Percentiles rank a stretch among this genome's conserved stretches.
Conservation (phyloP, 2,329 filamentous ascomycete species). For the Trichoderma sp. region DNA sequence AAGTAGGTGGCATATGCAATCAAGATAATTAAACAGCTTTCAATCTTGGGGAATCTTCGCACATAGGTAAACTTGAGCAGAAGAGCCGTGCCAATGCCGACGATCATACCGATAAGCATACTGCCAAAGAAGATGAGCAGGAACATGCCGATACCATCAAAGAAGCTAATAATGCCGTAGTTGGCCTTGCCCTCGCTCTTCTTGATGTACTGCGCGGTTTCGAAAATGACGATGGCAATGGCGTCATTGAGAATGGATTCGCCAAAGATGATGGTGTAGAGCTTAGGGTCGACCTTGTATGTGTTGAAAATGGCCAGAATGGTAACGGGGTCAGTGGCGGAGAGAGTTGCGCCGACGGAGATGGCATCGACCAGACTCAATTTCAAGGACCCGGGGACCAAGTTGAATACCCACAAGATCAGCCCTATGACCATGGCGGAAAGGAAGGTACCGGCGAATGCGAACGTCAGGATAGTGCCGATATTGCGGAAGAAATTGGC, state of each 20-base stretch:
- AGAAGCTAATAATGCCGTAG: slow-evolving; percentile 75
- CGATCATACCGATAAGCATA: slow-evolving; percentile 79
- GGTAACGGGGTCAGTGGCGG: slow-evolving; percentile 94
- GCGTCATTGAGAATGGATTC: slow-evolving; percentile 98
- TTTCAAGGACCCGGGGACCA: slow-evolving; percentile 76
- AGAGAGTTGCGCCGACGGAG: slow-evolving; percentile 92
- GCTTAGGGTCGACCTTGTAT: slow-evolving; percentile 97
- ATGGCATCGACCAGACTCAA: slow-evolving; percentile 95
- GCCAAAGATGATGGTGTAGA: slow-evolving; percentile 98
- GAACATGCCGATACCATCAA: slow-evolving; percentile 92
- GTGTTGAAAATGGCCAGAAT: slow-evolving; percentile 98
- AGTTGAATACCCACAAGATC: slow-evolving; percentile 85
- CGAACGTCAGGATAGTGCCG: slow-evolving; percentile 94
- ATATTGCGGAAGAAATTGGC: slow-evolving; percentile 99
- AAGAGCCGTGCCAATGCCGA: slow-evolving; percentile 84
- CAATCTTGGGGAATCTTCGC: slow-evolving; percentile 88
- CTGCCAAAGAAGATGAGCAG: slow-evolving; percentile 95
- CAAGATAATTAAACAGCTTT: slow-evolving; percentile 89
- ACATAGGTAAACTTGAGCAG: slow-evolving; percentile 94
- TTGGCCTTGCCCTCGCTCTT: slow-evolving; percentile 76
- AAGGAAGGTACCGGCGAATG: slow-evolving; percentile 94
- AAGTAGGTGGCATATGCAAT: slow-evolving; percentile 97
- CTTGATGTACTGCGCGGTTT: slow-evolving; percentile 75
- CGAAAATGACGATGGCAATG: slow-evolving; percentile 96
- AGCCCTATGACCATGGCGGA: slow-evolving; percentile 92